Evolutionary conservation across 23 red algal genomes (phyloP).

Genomic region (Gracilaria gracilis): DNA sequence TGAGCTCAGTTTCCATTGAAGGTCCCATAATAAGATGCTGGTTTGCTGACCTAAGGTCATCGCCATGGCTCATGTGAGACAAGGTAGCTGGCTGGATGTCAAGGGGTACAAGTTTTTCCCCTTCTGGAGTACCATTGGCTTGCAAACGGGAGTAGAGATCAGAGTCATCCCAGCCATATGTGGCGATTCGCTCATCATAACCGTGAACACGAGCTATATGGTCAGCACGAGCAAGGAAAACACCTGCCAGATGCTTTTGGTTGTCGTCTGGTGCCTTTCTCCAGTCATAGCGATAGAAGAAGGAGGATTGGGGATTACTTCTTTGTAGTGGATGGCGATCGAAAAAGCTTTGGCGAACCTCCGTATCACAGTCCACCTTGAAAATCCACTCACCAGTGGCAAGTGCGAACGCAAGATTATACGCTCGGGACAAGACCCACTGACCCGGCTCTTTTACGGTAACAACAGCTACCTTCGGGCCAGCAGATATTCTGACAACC

Average conservation of each 20-base stretch:
- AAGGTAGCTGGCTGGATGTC: slow-evolving; percentile 37
- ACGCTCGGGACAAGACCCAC: slow-evolving; percentile 66
- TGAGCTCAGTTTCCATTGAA: slow-evolving; percentile 58
- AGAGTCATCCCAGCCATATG: slow-evolving; percentile 77
- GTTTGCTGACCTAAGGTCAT: slow-evolving; percentile 41
- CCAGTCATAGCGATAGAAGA: slow-evolving; percentile 67
- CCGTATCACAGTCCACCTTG: slow-evolving; percentile 82
- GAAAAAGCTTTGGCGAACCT: slow-evolving; percentile 63
- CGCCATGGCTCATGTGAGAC: slow-evolving; percentile 54
- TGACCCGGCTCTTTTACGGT: slow-evolving; percentile 39
- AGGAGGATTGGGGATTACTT: not conserved
- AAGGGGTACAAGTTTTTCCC: slow-evolving; percentile 16
- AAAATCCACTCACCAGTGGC: slow-evolving; percentile 75
- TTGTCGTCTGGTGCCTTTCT: slow-evolving; percentile 36
- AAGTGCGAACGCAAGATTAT: slow-evolving; percentile 62
- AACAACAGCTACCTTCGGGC: slow-evolving; percentile 45
- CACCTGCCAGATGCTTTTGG: slow-evolving; percentile 55
- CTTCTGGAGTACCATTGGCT: slow-evolving; percentile 21
- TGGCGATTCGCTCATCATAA: slow-evolving; percentile 76
- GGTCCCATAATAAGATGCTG: slow-evolving; percentile 64
- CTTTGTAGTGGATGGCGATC: slow-evolving; percentile 8
- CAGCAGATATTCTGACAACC: slow-evolving; percentile 46
- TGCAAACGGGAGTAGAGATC: slow-evolving; percentile 69
- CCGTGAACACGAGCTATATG: slow-evolving; percentile 56
- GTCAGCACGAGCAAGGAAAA: slow-evolving; percentile 58